A percentile compares a stretch with the other conserved stretches of the same genome.
These are phyloP conservation scores for Pseudohalonectria lignicola DNA, from an alignment of 2,329 filamentous ascomycete genomes.

Conservation along the genomic window DNA sequence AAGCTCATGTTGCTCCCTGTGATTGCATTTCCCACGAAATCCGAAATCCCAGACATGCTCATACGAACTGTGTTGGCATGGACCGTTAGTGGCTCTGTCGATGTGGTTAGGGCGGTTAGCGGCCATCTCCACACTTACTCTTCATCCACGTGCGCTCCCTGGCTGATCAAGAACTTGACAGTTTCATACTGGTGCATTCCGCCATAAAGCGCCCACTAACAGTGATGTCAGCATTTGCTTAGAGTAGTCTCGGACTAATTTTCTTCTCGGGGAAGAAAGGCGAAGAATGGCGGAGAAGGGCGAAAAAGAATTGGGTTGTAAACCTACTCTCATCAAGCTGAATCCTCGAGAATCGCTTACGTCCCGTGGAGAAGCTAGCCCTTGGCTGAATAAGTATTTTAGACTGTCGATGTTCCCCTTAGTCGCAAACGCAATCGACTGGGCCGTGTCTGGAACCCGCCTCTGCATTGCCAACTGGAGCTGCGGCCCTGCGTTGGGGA, in stretches of 20 bases:
- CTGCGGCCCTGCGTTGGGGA: no score
- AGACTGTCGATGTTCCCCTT: background rate
- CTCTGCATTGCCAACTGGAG: background rate
- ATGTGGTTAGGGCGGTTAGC: background rate
- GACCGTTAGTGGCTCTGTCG: background rate
- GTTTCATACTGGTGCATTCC: slow-evolving; percentile 1
- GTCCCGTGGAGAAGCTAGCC: background rate
- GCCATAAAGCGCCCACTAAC: background rate
- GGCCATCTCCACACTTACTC: background rate
- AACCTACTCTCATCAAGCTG: background rate
- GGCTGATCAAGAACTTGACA: background rate
- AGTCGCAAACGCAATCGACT: background rate
- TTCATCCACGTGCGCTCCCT: background rate
- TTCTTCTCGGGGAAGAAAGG: background rate
- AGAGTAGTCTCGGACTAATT: background rate
- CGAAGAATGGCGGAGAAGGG: background rate
- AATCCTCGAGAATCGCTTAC: background rate
- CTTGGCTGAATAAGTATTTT: background rate
- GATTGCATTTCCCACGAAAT: background rate
- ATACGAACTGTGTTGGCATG: background rate
- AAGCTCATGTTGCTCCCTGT: background rate
- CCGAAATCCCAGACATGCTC: background rate
- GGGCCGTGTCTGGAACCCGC: background rate
- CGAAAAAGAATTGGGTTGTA: no score
- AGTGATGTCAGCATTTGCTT: background rate